phyloP scores from a whole-genome alignment of 2,329 filamentous ascomycete genomes.

The Calonectria montana region DNA sequence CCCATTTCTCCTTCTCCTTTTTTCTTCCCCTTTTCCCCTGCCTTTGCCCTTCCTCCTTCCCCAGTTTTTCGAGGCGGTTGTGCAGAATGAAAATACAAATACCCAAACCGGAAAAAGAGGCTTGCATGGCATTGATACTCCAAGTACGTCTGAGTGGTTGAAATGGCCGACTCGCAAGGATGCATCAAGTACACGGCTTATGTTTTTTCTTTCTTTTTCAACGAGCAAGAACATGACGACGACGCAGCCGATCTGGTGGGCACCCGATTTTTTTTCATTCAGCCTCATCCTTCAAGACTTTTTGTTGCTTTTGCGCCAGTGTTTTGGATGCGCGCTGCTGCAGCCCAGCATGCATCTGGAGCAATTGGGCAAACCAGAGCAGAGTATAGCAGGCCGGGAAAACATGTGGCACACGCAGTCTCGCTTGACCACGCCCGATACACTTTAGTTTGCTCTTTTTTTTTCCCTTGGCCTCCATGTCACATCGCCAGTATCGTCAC shows the following conservation, averaged over 20 bases:
- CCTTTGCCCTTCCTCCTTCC: neutral
- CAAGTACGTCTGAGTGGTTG: neutral
- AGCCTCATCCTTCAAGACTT: slow-evolving; percentile 1
- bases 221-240: neutral
- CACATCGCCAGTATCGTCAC: neutral
- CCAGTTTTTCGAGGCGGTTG: neutral
- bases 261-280: neutral
- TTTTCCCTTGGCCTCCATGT: neutral
- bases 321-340: neutral
- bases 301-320: neutral
- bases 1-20: neutral
- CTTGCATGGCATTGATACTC: slow-evolving; percentile 1
- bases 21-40: neutral
- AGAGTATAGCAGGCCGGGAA: neutral
- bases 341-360: neutral
- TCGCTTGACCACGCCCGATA: neutral
- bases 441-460: slow-evolving; percentile 5
- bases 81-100: neutral
- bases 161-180: neutral
- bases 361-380: neutral
- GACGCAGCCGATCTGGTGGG: neutral
- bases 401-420: neutral
- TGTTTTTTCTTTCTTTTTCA: slow-evolving; percentile 1
- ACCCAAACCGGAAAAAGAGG: neutral
- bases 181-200: neutral